Evolutionary conservation across 1,139 yeast species (phyloP).

Genomic region (Diutina rugosa): DNA sequence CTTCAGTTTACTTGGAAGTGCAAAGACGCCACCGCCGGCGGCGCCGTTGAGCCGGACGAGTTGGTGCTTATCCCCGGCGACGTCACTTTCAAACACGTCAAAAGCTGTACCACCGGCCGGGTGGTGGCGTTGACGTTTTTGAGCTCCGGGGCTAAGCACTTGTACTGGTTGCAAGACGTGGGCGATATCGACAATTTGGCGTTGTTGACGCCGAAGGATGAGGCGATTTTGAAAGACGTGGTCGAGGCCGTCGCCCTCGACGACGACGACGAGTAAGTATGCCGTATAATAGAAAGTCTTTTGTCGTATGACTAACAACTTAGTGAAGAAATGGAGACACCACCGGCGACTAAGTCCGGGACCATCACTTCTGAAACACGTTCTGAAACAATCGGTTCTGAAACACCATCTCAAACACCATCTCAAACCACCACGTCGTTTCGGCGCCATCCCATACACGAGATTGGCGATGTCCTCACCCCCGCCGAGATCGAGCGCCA

Average conservation of each 20-base stretch:
- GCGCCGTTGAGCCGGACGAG: constrained; percentile 43
- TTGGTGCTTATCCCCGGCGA: constrained; percentile 86
- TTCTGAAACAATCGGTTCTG: not conserved
- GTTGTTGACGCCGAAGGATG: constrained; percentile 53
- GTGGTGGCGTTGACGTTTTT: constrained; percentile 72
- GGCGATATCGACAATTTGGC: constrained; percentile 47
- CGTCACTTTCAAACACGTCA: constrained; percentile 67
- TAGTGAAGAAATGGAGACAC: not conserved
- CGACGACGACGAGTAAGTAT: constrained; percentile 33
- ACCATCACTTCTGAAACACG: not conserved
- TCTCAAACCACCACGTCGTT: too few relatives aligned
- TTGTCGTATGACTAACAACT: not conserved
- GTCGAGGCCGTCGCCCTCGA: constrained; percentile 33
- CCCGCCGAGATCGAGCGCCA: constrained; percentile 23
- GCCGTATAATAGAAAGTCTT: constrained; percentile 4
- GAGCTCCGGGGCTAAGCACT: constrained; percentile 71
- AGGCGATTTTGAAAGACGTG: constrained; percentile 37
- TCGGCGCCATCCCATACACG: constrained; percentile 1
- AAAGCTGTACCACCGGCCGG: constrained; percentile 71
- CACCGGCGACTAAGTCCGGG: not conserved
- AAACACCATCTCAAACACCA: not conserved
- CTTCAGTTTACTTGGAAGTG: constrained; percentile 32
- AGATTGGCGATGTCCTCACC: constrained; percentile 29
- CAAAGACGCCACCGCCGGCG: constrained; percentile 16
- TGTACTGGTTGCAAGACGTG: constrained; percentile 87